Evolutionary conservation across 192 early-diverging fungal genomes (phyloP), one percentile per base, ranked within the genome.

Genomic region (Entomortierella parvispora): DNA sequence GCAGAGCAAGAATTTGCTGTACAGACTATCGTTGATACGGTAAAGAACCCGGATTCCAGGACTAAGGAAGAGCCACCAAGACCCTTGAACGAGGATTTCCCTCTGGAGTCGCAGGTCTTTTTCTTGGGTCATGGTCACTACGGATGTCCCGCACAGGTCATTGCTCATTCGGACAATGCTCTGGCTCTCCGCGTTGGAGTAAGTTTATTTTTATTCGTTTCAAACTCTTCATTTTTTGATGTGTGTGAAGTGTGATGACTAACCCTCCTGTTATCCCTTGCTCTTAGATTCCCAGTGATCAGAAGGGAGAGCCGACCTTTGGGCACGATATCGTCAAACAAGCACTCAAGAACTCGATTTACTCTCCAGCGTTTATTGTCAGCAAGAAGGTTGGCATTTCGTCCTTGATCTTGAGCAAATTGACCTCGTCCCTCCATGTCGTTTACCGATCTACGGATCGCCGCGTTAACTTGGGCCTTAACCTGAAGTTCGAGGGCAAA

Each of bases 401-500:
- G 0, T 51, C 86, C 15, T 64, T 96, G 29, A 80, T 90, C 12
- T 84, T 97, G 20, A 94, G 94, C 57, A 94, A 93, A 59, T 79
- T 99, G 37, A 94, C 96, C 0, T 94, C 96, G 1, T 89, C 88
- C 20, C 85, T 98, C 48, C 82, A 85, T 45, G 89, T 96, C n/a
- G 82, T 84, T 25, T 76, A 82, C 58, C 86, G 86, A 53, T 65
- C 68, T 14, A 78, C 82, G 3, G 87, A 91, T 32, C 84, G 89
- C 22, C 75, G 83, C 12, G 44, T 89, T 29, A 93, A 95, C 54
- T 68, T 97, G 29, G 97, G 97, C 2, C 83, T 99, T 33, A 91
- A 91, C 63, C 85, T 99, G 52, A 97, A 98, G 68, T 97, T 96
- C 69, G 96, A 97, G 51, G 86, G 84, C 9, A 92, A 92, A 69